phyloP scores from a whole-genome alignment of 805 yeast genomes.

The Pichia scutulata region DNA sequence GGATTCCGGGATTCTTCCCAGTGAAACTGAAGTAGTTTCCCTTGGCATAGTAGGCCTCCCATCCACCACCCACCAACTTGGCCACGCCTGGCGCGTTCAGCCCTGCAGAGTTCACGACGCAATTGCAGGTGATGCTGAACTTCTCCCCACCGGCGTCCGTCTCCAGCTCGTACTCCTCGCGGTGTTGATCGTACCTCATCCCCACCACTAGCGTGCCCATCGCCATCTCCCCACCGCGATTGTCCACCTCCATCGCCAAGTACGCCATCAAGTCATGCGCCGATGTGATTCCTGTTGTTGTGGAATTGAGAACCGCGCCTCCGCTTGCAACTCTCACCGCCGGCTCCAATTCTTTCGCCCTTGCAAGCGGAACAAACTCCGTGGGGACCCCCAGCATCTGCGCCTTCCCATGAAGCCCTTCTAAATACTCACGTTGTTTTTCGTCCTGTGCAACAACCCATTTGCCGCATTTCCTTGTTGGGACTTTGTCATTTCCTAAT shows the following conservation, averaged over 20 bases:
- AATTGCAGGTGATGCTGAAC: slow-evolving; percentile 37
- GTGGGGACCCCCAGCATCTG: slow-evolving; percentile 49
- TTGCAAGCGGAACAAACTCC: slow-evolving; percentile 39
- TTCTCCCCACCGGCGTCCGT: slow-evolving; percentile 23
- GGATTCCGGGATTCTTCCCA: slow-evolving; percentile 32
- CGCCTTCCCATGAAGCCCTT: slow-evolving; percentile 44
- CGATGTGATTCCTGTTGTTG: slow-evolving; percentile 77
- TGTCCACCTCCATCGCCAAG: slow-evolving; percentile 46
- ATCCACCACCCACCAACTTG: slow-evolving; percentile 48
- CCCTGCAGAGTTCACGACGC: slow-evolving; percentile 75
- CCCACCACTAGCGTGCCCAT: slow-evolving; percentile 50
- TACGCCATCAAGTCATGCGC: slow-evolving; percentile 71
- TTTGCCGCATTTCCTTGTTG: slow-evolving; percentile 63
- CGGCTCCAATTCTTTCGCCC: slow-evolving; percentile 52
- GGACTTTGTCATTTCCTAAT: slow-evolving; percentile 41
- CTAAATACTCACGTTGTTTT: slow-evolving; percentile 50
- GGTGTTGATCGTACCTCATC: slow-evolving; percentile 23
- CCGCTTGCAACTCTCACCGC: slow-evolving; percentile 44
- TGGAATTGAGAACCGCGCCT: slow-evolving; percentile 58
- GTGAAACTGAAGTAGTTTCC: slow-evolving; percentile 68
- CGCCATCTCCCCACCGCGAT: slow-evolving; percentile 39
- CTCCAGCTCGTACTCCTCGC: slow-evolving; percentile 23
- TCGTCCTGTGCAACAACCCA: slow-evolving; percentile 83
- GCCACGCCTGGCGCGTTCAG: slow-evolving; percentile 65
- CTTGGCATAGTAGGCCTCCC: slow-evolving; percentile 63